A percentile compares a stretch with the other conserved stretches of the same genome.
phyloP scores from a whole-genome alignment of 768 basidiomycete genomes.

The Phanerochaete sordida region DNA sequence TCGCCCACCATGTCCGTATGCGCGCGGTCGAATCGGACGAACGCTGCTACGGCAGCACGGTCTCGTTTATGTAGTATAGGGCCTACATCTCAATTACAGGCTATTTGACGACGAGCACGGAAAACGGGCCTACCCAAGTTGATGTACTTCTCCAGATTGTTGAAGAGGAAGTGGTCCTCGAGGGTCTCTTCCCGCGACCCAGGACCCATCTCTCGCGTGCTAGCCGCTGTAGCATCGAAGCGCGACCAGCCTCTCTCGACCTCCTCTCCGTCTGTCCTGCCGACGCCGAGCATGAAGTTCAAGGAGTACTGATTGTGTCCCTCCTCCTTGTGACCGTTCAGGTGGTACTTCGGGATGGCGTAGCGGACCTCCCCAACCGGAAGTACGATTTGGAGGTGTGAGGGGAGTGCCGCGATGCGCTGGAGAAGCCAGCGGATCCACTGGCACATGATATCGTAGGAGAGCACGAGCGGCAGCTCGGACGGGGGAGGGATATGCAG shows the following conservation, averaged over 20 bases:
- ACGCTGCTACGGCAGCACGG: not conserved
- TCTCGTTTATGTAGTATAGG: not conserved
- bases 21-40: no score
- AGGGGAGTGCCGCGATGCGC: not conserved
- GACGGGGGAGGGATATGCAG: not conserved
- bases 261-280: conserved; percentile 33
- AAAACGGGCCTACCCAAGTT: conserved; percentile 25
- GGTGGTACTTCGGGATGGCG: conserved; percentile 36
- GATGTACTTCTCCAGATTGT: conserved; percentile 33
- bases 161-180: conserved; percentile 33
- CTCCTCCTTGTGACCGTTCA: conserved; percentile 27
- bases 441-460: conserved; percentile 24
- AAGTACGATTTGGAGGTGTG: not conserved
- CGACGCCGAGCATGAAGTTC: conserved; percentile 25
- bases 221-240: conserved; percentile 28
- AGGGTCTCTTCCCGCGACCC: conserved; percentile 29
- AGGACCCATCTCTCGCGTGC: conserved; percentile 35
- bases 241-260: conserved; percentile 36
- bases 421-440: conserved; percentile 3
- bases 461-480: not conserved
- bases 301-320: conserved; percentile 31
- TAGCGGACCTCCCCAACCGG: conserved; percentile 6
- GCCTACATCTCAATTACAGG: no score
- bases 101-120: not conserved
- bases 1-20: not conserved